Evolutionary conservation across 2,329 filamentous ascomycete species (phyloP), one percentile per base, ranked within the genome.

Genomic region (Cladobotryum mycophilum): DNA sequence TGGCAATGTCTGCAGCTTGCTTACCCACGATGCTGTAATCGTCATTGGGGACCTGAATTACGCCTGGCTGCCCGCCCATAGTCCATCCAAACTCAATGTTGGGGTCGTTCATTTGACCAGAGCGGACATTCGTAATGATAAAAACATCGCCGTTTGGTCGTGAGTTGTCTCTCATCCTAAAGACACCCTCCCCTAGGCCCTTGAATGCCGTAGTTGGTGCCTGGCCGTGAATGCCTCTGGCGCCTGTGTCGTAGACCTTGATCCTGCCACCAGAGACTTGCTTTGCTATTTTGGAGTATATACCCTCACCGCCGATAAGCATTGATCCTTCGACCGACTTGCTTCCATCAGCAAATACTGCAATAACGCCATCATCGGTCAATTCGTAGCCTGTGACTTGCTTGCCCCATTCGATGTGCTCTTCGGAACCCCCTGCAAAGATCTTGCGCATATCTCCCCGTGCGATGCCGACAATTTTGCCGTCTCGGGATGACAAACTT

Each of bases 201-300:
- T 76, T 79, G 69, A 85, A 86, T 0, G 82, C 81, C 0, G 76
- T 73, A 0, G 75, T 80, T 0, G 81, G 79, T 7, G 83, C 80
- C 60, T 85, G 80, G 0, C 82, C 83, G 56, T 86, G 82, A 20
- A 86, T 84, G 1, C 81, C 81, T 44, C 82, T 66, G 0, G 81
- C 78, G 3, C 82, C 81, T 0, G 80, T 80, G 56, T 86, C 82
- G 59, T 77, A 85, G 4, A 81, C 76, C 61, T 82, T 84, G 42
- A 85, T 61, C 45, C 67, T 74, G 2, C 79, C 81, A 4, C 68
- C 67, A 0, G 78, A 81, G 4, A 85, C 66, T 64, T 86, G 81
- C 57, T 73, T 76, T 0, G 81, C 80, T 12, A 85, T 72, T 46
- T 72, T 71, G 8, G 81, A 84, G 58, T 80, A 77, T 38, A 85